phyloP scores from a whole-genome alignment of 495 filamentous ascomycete species.

The Friedmanniomyces endolithicus region DNA sequence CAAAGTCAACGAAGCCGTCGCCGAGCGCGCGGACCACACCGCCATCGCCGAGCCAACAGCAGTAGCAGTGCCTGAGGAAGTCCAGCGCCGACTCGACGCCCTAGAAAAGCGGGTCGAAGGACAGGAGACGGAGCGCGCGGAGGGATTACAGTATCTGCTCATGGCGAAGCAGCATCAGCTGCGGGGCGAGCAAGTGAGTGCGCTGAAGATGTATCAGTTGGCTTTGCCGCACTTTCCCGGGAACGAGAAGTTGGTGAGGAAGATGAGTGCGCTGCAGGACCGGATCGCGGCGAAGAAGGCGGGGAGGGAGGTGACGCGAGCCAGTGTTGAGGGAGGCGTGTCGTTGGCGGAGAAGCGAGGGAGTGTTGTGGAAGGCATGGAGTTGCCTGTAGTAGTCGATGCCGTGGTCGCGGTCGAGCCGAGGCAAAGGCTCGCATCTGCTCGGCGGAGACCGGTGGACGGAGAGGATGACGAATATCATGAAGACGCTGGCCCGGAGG shows the following conservation, averaged over 20 bases:
- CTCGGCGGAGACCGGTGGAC: background rate
- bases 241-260: conserved; percentile 64
- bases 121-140: conserved; percentile 50
- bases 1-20: conserved; percentile 80
- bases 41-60: conserved; percentile 3
- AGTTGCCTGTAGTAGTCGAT: background rate
- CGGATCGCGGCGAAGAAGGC: conserved; percentile 41
- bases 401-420: background rate
- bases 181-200: conserved; percentile 62
- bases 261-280: conserved; percentile 59
- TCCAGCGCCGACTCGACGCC: conserved; percentile 62
- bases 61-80: conserved; percentile 12
- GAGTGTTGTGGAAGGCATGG: background rate
- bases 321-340: background rate
- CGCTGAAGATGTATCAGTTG: conserved; percentile 74
- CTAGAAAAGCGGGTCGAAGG: conserved; percentile 74
- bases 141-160: conserved; percentile 71
- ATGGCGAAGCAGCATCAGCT: conserved; percentile 88
- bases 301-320: conserved; percentile 22
- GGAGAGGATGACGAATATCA: conserved; percentile 35
- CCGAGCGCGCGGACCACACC: conserved; percentile 41
- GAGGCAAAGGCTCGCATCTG: background rate
- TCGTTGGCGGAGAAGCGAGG: background rate
- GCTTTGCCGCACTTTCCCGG: conserved; percentile 77
- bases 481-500: conserved; percentile 2